A percentile compares a stretch with the other conserved stretches of the same genome.
Evolutionary conservation across 2,329 filamentous ascomycete genomes (phyloP).

Genomic region (Aspergillus hiratsukae): DNA sequence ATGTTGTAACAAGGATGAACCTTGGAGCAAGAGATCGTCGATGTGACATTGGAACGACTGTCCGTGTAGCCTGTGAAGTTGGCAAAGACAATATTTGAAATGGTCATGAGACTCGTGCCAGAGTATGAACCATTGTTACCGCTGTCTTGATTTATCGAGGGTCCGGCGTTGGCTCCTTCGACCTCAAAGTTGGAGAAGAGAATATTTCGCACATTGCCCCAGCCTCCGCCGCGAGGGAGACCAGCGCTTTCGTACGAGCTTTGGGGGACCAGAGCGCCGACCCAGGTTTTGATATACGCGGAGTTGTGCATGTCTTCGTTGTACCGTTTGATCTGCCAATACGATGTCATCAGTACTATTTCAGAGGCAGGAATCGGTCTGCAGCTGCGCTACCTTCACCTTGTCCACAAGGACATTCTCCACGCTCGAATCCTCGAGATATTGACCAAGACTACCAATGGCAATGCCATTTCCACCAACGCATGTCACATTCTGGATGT

Average conservation of each 20-base stretch:
- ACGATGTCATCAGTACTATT: too few relatives aligned
- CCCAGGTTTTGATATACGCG: constrained; percentile 56
- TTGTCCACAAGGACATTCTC: constrained; percentile 47
- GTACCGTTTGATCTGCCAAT: constrained; percentile 36
- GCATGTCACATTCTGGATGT: constrained; percentile 52
- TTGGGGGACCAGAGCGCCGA: constrained; percentile 46
- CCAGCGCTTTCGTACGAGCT: constrained; percentile 47
- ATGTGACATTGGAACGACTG: constrained; percentile 21
- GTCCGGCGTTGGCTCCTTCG: constrained; percentile 37
- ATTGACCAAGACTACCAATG: constrained; percentile 52
- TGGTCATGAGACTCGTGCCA: too few relatives aligned
- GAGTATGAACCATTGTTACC: too few relatives aligned
- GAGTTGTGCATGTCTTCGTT: constrained; percentile 45
- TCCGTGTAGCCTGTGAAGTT: constrained; percentile 25
- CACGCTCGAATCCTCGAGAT: constrained; percentile 51
- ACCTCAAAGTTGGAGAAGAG: constrained; percentile 50
- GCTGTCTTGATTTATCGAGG: too few relatives aligned
- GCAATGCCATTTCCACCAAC: constrained; percentile 51
- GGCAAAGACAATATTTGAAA: too few relatives aligned
- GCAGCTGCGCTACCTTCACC: constrained; percentile 24
- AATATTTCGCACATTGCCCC: constrained; percentile 51
- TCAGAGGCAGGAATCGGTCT: too few relatives aligned
- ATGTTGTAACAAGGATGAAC: constrained; percentile 51
- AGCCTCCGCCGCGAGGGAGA: constrained; percentile 49
- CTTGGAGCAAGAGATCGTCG: constrained; percentile 45